Base-by-base conservation (phyloP, 495 filamentous ascomycete species). In the Penicillium samsonianum region DNA sequence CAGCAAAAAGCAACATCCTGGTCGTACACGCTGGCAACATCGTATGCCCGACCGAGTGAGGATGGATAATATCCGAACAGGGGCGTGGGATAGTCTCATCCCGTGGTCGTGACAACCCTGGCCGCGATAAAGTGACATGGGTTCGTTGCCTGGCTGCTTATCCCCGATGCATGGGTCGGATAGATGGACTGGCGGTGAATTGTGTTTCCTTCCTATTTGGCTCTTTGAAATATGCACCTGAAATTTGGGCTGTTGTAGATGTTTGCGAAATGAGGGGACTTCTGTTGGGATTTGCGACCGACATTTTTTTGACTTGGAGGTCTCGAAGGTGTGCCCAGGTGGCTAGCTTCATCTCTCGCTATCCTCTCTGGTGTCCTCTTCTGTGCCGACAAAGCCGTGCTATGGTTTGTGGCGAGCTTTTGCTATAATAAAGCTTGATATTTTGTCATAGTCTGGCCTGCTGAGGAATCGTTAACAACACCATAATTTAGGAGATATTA, bases 111-210 rank as follows among this genome's bases (percentile, higher is more conserved):
- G 11, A 25, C 35, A 8, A 17, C 42, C 42, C 20, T 55, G 41
- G 42, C 26, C 22, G 42, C 41, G 17, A 17, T 53, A 41, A 41
- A 46, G 5, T 30, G 42, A 30, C 52, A 46, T 55, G 52, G 42
- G 31, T 37, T 23, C 23, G 41, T 35, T 7, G 42, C 30, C 20
- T 45, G 22, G 10, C 11, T 53, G 42, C 23, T 16, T 28, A 38
- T 38, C 43, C 53, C 53, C 28, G 52, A 45, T 55, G 43, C 43
- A 46, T 42, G 54, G 45, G 22, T 47, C 31, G 35, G 46, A 50
- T 50, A 33, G 26, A 41, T 23, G n/a, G 19, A 57, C 35, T 57
- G 55, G 45, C 55, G 55, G 46, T 51, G 46, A 55, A 55, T 47
- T 55, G 53, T 47, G 53, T 38, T 35, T 47, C 20, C 31, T 55